phyloP scores from a whole-genome alignment of 768 basidiomycete species.

The Clitopilus passeckerianus region DNA sequence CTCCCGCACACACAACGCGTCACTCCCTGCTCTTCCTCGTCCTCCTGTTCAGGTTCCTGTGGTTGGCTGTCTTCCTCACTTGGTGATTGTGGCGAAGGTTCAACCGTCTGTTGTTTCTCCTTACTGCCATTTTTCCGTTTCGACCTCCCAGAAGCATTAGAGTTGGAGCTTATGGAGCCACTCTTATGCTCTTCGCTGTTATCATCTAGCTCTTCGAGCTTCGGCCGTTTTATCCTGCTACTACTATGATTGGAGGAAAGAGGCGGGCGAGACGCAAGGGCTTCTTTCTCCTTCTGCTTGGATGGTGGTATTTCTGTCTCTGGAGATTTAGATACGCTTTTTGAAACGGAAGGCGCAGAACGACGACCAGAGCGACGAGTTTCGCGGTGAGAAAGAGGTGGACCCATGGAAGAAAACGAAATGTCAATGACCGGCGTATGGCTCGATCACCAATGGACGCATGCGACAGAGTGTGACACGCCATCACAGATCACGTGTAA shows the following conservation, averaged over 20 bases:
- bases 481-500: not conserved
- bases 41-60: conserved; percentile 14
- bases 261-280: conserved; percentile 31
- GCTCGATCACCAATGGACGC: not conserved
- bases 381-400: conserved; percentile 72
- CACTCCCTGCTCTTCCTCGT: conserved; percentile 51
- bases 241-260: conserved; percentile 32
- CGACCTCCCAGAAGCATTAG: not conserved
- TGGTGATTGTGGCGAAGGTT: not conserved
- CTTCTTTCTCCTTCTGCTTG: conserved; percentile 36
- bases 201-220: conserved; percentile 73
- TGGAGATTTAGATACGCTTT: conserved; percentile 69
- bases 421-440: not conserved
- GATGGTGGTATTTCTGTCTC: conserved; percentile 56
- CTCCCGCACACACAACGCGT: conserved; percentile 88
- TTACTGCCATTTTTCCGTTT: not conserved
- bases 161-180: conserved; percentile 22
- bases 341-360: conserved; percentile 60
- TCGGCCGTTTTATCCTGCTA: conserved; percentile 53
- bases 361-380: conserved; percentile 75
- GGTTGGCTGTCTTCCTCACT: not conserved
- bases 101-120: not conserved
- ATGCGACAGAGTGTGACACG: not conserved
- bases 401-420: conserved; percentile 53
- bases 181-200: conserved; percentile 51